Conservation (phyloP, 345 rosid species). For the Stellera chamaejasme region DNA sequence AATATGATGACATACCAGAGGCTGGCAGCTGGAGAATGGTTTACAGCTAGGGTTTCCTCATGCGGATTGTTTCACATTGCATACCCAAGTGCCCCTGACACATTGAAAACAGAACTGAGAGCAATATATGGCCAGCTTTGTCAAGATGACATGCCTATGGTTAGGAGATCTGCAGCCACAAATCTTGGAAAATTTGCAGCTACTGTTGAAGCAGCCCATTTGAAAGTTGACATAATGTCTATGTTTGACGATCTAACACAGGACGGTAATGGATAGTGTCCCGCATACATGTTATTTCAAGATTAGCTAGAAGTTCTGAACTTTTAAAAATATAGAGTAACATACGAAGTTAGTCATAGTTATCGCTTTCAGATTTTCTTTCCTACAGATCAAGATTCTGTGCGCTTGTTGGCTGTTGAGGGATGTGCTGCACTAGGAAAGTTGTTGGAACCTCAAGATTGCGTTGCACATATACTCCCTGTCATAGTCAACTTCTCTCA, state of each 20-base stretch:
- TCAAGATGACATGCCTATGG: constrained; percentile 94
- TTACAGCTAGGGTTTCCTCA: constrained; percentile 72
- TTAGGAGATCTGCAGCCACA: constrained; percentile 76
- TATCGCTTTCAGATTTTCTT: not conserved
- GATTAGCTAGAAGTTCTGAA: not conserved
- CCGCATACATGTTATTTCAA: not conserved
- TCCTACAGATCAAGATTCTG: constrained; percentile 89
- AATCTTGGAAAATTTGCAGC: constrained; percentile 78
- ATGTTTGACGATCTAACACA: constrained; percentile 77
- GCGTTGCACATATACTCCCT: constrained; percentile 81
- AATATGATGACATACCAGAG: constrained; percentile 28
- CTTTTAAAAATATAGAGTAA: not conserved
- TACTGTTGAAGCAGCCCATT: constrained; percentile 56
- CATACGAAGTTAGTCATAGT: not conserved
- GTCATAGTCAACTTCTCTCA: constrained; percentile 93
- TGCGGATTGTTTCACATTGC: constrained; percentile 80
- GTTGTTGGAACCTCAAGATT: constrained; percentile 90
- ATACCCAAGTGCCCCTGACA: constrained; percentile 61
- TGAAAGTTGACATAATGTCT: constrained; percentile 64
- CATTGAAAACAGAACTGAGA: constrained; percentile 51
- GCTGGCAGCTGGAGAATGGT: constrained; percentile 81
- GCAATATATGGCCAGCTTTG: constrained; percentile 56
- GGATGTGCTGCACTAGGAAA: constrained; percentile 97
- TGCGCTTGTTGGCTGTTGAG: constrained; percentile 90
- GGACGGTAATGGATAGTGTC: constrained; percentile 38